These are phyloP conservation scores for Effrenium voratum DNA, from an alignment of 73 alveolate species.

Conservation along the genomic window DNA sequence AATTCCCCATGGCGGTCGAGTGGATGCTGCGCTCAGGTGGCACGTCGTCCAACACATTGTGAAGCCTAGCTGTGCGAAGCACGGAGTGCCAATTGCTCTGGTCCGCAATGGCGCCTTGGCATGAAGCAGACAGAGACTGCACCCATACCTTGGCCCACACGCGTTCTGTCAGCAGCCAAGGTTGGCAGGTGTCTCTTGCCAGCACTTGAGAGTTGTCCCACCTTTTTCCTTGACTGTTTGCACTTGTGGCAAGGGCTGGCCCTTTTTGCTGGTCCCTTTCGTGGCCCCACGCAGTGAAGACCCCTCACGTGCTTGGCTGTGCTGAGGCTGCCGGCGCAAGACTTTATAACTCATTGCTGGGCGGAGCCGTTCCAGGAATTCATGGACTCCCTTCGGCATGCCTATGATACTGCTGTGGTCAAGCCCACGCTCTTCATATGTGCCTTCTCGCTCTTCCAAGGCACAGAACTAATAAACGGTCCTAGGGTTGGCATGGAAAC, in stretches of 20 bases:
- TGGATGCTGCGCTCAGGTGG: constrained; percentile 48
- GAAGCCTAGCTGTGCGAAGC: constrained; percentile 83
- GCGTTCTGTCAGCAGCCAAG: neutral
- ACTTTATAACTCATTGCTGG: constrained; percentile 77
- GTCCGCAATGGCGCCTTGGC: constrained; percentile 56
- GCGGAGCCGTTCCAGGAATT: constrained; percentile 80
- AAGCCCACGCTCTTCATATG: constrained; percentile 78
- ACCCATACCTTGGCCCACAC: neutral
- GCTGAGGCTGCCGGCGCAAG: constrained; percentile 84
- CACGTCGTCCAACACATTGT: constrained; percentile 81
- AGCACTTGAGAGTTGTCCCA: too few relatives aligned
- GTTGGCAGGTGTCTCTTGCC: constrained; percentile 54
- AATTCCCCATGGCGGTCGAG: too few relatives aligned
- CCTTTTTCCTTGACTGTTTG: neutral
- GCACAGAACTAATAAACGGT: neutral
- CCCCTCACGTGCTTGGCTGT: neutral
- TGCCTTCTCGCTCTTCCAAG: constrained; percentile 87
- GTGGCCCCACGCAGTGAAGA: neutral
- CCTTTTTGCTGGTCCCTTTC: neutral
- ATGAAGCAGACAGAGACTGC: neutral
- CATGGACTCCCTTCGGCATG: constrained; percentile 83
- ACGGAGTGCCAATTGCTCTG: constrained; percentile 64
- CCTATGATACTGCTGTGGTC: constrained; percentile 52
- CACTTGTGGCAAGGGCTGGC: neutral
- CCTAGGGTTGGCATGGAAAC: neutral